Conservation (phyloP, 257 asterid species). For the Plectranthus barbatus region DNA sequence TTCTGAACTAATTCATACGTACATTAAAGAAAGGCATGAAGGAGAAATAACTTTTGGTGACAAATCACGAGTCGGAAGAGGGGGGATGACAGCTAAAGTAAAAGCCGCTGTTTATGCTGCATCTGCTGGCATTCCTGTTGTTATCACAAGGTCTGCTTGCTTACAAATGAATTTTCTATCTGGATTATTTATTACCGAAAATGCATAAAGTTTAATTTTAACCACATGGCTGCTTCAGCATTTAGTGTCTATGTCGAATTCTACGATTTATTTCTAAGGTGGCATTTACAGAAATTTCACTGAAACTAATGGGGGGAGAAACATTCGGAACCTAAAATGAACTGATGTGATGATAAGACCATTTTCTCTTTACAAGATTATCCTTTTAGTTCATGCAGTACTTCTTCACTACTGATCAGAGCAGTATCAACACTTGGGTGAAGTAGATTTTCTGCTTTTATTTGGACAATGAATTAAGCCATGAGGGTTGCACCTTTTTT, state of each 20-base stretch:
- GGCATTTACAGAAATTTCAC: background rate
- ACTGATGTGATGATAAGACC: background rate
- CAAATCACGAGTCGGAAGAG: conserved; percentile 85
- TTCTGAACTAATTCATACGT: conserved; percentile 64
- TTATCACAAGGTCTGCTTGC: conserved; percentile 50
- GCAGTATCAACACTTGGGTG: background rate
- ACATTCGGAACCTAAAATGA: background rate
- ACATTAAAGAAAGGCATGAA: conserved; percentile 59
- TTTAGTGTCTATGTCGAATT: background rate
- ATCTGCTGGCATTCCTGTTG: conserved; percentile 77
- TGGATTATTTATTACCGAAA: background rate
- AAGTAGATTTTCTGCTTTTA: background rate
- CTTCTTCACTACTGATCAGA: background rate
- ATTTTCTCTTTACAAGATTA: background rate
- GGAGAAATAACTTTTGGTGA: conserved; percentile 66
- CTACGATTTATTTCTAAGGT: background rate
- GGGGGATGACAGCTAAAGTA: conserved; percentile 91
- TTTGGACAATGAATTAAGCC: background rate
- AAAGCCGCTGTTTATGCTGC: conserved; percentile 82
- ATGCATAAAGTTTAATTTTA: background rate
- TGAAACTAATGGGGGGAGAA: background rate
- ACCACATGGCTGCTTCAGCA: background rate
- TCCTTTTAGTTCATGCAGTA: background rate
- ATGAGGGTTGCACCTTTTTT: background rate
- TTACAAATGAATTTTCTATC: background rate